These are phyloP conservation scores for Mortierella sp. DNA, from an alignment of 371 early-diverging fungal species.

Conservation along the genomic window DNA sequence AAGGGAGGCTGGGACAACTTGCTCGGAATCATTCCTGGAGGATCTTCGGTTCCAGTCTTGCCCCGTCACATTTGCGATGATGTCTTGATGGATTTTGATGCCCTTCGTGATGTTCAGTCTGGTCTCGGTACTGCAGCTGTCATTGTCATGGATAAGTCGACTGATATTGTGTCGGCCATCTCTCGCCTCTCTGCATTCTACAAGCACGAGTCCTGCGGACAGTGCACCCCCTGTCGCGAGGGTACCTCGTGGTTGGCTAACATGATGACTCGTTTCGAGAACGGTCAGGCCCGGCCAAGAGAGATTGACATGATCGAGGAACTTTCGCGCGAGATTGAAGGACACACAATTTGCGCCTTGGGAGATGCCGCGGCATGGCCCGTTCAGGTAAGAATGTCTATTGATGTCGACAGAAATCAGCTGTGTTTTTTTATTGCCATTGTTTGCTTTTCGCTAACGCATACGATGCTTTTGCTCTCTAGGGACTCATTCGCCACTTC, in stretches of 20 bases:
- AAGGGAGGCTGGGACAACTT: slow-evolving; percentile 99
- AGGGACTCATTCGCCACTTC: slow-evolving; percentile 95
- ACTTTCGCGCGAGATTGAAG: slow-evolving; percentile 96
- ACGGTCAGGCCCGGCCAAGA: slow-evolving; percentile 83
- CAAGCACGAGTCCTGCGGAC: slow-evolving; percentile 97
- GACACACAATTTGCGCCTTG: slow-evolving; percentile 98
- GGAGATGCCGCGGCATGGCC: slow-evolving; percentile 99
- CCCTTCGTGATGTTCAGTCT: slow-evolving; percentile 92
- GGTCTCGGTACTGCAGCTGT: slow-evolving; percentile 97
- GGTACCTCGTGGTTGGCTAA: slow-evolving; percentile 95
- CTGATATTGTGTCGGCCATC: slow-evolving; percentile 93
- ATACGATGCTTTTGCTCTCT: too few relatives aligned
- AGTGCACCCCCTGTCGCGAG: slow-evolving; percentile 99
- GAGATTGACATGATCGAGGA: slow-evolving; percentile 96
- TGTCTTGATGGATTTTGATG: slow-evolving; percentile 98
- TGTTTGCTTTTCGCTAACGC: too few relatives aligned
- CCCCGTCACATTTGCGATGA: slow-evolving; percentile 90
- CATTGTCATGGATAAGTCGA: slow-evolving; percentile 98
- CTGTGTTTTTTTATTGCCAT: too few relatives aligned
- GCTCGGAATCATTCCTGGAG: slow-evolving; percentile 97
- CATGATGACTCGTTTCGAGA: slow-evolving; percentile 96
- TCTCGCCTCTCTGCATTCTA: slow-evolving; percentile 94
- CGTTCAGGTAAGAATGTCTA: too few relatives aligned
- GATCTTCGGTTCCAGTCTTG: slow-evolving; percentile 94
- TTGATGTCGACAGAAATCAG: too few relatives aligned